Conservation (phyloP, 2,329 filamentous ascomycete genomes). For the Xylaria sp. region DNA sequence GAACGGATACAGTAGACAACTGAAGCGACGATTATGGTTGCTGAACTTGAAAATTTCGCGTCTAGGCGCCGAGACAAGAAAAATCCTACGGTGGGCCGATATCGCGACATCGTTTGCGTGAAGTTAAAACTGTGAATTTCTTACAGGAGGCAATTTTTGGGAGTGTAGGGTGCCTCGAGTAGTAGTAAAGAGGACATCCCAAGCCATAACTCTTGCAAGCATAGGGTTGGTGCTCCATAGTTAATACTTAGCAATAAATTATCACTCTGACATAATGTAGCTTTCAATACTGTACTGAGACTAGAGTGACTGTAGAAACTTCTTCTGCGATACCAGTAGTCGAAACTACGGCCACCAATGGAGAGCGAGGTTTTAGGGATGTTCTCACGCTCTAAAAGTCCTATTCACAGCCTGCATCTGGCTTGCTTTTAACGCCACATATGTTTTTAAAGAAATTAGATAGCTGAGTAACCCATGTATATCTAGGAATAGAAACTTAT, state of each 20-base stretch:
- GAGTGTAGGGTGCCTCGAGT: background rate
- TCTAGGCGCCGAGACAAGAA: background rate
- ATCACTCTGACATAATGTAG: background rate
- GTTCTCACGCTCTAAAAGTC: conserved; percentile 21
- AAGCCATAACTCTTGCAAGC: background rate
- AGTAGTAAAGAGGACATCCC: background rate
- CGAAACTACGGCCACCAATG: conserved; percentile 9
- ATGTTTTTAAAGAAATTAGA: background rate
- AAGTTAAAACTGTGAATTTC: background rate
- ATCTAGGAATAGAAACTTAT: conserved; percentile 7
- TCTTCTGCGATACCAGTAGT: background rate
- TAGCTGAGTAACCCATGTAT: conserved; percentile 17
- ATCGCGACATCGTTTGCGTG: conserved; percentile 23
- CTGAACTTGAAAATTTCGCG: background rate
- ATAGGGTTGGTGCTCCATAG: background rate
- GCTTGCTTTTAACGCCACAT: conserved; percentile 28
- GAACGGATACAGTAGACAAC: background rate
- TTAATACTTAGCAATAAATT: background rate
- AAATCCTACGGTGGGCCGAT: conserved; percentile 20
- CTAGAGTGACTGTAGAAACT: background rate
- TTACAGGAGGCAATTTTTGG: background rate
- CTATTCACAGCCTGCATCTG: conserved; percentile 14
- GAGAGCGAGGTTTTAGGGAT: conserved; percentile 5
- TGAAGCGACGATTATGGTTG: background rate
- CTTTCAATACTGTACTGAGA: background rate